These are phyloP conservation scores for Saccharomycopsis sp. DNA, from an alignment of 805 yeast genomes.

Conservation along the genomic window DNA sequence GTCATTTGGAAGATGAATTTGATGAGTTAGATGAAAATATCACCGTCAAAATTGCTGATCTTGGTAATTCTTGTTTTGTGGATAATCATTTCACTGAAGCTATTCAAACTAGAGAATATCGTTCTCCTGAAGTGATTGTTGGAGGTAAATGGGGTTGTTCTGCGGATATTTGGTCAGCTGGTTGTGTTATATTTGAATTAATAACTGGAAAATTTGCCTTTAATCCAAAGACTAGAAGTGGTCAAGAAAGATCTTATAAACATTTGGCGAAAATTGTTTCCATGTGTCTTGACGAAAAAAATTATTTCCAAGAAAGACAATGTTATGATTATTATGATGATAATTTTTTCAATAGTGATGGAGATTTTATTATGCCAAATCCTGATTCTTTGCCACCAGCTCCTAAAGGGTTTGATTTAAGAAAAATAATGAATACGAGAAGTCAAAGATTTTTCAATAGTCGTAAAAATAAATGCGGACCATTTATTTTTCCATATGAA, in stretches of 20 bases:
- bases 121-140: conserved; percentile 79
- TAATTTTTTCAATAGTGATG: conserved; percentile 13
- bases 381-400: conserved; percentile 5
- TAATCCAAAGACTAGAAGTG: conserved; percentile 52
- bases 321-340: conserved; percentile 17
- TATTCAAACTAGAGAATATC: conserved; percentile 84
- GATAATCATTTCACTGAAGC: conserved; percentile 77
- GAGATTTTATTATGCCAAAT: conserved; percentile 3
- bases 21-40: conserved; percentile 23
- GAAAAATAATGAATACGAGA: conserved; percentile 5
- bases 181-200: conserved; percentile 82
- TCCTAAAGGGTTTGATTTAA: conserved; percentile 13
- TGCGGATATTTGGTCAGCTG: conserved; percentile 93
- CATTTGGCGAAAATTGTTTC: conserved; percentile 91
- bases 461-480: conserved; percentile 16
- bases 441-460: conserved; percentile 8
- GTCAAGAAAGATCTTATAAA: conserved; percentile 58
- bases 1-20: conserved; percentile 11
- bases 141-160: conserved; percentile 92
- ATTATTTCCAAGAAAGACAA: conserved; percentile 4
- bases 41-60: conserved; percentile 81
- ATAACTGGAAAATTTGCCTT: conserved; percentile 90
- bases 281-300: conserved; percentile 8
- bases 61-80: conserved; percentile 85
- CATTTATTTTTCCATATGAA: conserved; percentile 18